Percentiles rank a stretch among this genome's conserved stretches.
These are phyloP conservation scores for Umbellularia californica DNA, from an alignment of 164 flowering plant genomes.

Conservation along the genomic window DNA sequence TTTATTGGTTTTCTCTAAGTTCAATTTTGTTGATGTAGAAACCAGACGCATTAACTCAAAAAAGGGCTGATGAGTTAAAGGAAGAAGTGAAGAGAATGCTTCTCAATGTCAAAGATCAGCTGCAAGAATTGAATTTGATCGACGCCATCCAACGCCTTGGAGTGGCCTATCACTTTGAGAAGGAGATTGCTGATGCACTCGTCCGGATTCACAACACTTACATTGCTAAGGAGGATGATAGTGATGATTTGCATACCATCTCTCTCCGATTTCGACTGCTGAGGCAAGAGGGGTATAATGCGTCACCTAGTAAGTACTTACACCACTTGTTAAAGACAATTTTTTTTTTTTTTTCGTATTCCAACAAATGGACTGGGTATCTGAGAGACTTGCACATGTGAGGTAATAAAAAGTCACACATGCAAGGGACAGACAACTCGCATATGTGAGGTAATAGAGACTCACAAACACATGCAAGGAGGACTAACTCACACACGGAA, in stretches of 20 bases:
- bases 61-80: conserved; percentile 6
- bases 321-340: no score
- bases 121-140: conserved; percentile 7
- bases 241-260: conserved; percentile 1
- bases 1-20: no score
- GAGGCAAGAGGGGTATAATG: conserved; percentile 14
- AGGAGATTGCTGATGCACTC: conserved; percentile 6
- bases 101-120: neutral
- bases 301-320: conserved; percentile 1
- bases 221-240: neutral
- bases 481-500: no score
- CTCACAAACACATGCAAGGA: no score
- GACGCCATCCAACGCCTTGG: conserved; percentile 13
- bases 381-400: no score
- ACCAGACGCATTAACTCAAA: neutral
- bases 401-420: no score
- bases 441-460: no score
- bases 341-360: no score
- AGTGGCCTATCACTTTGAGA: conserved; percentile 13
- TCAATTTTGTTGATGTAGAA: neutral
- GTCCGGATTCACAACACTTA: neutral
- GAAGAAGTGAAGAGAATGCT: conserved; percentile 6
- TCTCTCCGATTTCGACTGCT: conserved; percentile 12
- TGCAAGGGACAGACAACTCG: no score
- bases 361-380: no score